Conservation (phyloP, 768 basidiomycete genomes). For the Panus rudis region DNA sequence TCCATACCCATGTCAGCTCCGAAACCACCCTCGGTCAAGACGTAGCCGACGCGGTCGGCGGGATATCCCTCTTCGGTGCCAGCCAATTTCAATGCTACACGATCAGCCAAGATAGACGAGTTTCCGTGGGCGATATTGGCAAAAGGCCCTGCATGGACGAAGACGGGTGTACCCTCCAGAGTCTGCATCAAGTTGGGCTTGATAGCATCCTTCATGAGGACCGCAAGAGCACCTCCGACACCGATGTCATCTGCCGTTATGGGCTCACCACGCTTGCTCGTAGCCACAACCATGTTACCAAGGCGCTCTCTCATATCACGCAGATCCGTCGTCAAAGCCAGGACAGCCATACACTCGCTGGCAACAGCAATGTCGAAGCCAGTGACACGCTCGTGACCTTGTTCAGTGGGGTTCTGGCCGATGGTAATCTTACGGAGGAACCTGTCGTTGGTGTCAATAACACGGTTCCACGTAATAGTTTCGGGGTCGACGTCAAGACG, state of each 20-base stretch:
- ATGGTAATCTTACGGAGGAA: conserved; percentile 92
- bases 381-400: conserved; percentile 81
- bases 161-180: conserved; percentile 95
- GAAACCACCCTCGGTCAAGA: conserved; percentile 97
- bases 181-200: conserved; percentile 99
- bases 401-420: conserved; percentile 85
- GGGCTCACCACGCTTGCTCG: conserved; percentile 83
- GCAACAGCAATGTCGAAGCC: conserved; percentile 98
- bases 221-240: conserved; percentile 89
- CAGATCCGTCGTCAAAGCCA: conserved; percentile 83
- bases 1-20: conserved; percentile 99
- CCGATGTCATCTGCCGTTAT: conserved; percentile 97
- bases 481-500: conserved; percentile 85
- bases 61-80: conserved; percentile 90
- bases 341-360: conserved; percentile 96
- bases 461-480: conserved; percentile 97
- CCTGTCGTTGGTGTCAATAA: conserved; percentile 93
- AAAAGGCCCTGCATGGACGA: conserved; percentile 98
- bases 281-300: conserved; percentile 95
- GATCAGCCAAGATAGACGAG: conserved; percentile 97
- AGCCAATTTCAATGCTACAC: conserved; percentile 92
- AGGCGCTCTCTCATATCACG: conserved; percentile 89
- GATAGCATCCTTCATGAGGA: conserved; percentile 97
- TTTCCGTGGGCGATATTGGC: conserved; percentile 99
- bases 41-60: conserved; percentile 79